Conservation (phyloP, 148 eudicot genomes). For the Cornus florida region DNA sequence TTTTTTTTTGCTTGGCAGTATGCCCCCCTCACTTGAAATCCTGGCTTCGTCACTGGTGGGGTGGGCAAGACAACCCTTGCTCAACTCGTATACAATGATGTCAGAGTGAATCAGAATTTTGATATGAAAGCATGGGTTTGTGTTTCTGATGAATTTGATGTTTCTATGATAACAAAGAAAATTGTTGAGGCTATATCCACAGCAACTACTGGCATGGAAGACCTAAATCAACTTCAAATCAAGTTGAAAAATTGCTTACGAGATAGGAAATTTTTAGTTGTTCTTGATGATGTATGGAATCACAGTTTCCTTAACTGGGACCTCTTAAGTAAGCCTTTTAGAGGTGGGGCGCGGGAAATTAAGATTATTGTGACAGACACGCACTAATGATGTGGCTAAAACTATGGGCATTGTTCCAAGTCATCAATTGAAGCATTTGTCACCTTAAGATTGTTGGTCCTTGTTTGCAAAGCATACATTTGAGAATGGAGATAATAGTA, state of each 20-base stretch:
- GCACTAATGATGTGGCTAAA: background rate
- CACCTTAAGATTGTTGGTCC: background rate
- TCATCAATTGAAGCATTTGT: background rate
- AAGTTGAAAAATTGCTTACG: background rate
- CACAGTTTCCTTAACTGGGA: background rate
- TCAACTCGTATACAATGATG: constrained; percentile 21
- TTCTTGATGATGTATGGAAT: constrained; percentile 25
- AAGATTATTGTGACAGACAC: constrained; percentile 25
- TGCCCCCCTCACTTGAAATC: too few species aligned
- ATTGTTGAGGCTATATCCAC: background rate
- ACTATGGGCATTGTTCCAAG: constrained; percentile 9
- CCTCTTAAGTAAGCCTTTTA: background rate
- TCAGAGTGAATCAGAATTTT: background rate
- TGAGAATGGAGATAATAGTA: background rate
- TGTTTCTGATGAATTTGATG: constrained; percentile 2
- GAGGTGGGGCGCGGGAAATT: constrained; percentile 18
- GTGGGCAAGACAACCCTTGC: constrained; percentile 29
- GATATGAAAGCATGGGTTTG: constrained; percentile 19
- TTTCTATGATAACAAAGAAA: background rate
- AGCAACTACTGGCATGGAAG: background rate
- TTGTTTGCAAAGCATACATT: background rate
- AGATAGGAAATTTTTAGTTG: constrained; percentile 15
- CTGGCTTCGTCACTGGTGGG: too few species aligned
- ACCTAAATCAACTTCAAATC: background rate
- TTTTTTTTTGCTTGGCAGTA: too few species aligned